A percentile compares a stretch with the other conserved stretches of the same genome.
These are phyloP conservation scores for Mortierella sp. DNA, from an alignment of 371 early-diverging fungal genomes.

Conservation along the genomic window DNA sequence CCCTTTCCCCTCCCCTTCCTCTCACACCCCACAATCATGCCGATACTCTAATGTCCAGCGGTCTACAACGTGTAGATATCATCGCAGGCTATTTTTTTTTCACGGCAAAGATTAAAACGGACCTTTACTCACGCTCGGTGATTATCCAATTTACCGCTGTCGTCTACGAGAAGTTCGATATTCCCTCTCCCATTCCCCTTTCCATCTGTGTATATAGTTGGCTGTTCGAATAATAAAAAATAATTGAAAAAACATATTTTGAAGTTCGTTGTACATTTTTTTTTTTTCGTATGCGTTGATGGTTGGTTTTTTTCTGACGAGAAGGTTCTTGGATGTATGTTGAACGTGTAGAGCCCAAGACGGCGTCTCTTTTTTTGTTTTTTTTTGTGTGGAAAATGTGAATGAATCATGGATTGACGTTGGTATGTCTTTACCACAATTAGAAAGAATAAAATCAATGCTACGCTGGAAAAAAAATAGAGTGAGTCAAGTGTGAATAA, in stretches of 20 bases:
- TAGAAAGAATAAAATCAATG: too few species aligned
- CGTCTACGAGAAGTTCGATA: slow-evolving; percentile 61
- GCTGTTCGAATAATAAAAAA: neutral
- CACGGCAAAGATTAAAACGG: slow-evolving; percentile 58
- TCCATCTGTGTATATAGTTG: neutral
- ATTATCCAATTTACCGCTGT: slow-evolving; percentile 35
- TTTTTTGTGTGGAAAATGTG: too few species aligned
- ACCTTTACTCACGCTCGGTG: slow-evolving; percentile 58
- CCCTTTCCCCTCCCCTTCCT: neutral
- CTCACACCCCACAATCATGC: slow-evolving; percentile 30
- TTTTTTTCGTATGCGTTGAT: neutral
- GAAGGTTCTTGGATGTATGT: neutral
- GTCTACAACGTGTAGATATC: slow-evolving; percentile 23
- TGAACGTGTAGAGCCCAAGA: neutral
- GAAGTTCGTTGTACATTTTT: too few species aligned
- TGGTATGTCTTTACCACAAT: too few species aligned
- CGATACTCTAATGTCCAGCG: slow-evolving; percentile 59
- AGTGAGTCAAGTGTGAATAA: neutral
- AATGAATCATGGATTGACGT: too few species aligned
- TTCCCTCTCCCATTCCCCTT: neutral
- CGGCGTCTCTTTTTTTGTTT: neutral
- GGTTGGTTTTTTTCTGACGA: too few species aligned
- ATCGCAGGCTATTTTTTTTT: slow-evolving; percentile 59
- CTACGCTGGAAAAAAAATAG: too few species aligned
- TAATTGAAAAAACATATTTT: neutral